Conservation (phyloP, 179 eudicot genomes). For the Sideroxylon spinosum region DNA sequence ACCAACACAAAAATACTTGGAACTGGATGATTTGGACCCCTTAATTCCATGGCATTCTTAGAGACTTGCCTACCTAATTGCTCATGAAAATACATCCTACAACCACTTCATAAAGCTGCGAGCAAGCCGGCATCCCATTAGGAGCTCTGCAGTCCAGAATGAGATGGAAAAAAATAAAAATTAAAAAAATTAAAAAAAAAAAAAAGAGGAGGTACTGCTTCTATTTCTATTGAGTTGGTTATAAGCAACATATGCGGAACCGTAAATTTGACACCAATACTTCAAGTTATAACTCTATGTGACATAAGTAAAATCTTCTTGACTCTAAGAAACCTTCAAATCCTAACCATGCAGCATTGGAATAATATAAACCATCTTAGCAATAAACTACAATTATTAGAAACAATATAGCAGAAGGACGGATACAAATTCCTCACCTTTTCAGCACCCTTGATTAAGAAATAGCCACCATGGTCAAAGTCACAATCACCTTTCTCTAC, state of each 20-base stretch:
- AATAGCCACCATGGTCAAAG: constrained; percentile 89
- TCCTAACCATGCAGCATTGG: neutral
- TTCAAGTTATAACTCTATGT: neutral
- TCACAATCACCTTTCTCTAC: constrained; percentile 71
- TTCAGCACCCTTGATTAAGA: constrained; percentile 90
- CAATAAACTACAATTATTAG: neutral
- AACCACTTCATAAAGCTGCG: neutral
- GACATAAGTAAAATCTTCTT: neutral
- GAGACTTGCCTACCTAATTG: constrained; percentile 1
- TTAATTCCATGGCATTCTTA: neutral
- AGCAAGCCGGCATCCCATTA: neutral
- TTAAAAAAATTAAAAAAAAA: no score
- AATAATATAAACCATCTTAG: neutral
- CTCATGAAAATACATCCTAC: neutral
- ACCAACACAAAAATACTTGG: neutral
- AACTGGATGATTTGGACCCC: neutral
- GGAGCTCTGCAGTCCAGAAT: neutral
- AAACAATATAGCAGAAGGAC: neutral
- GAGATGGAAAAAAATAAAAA: neutral
- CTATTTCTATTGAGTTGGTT: neutral
- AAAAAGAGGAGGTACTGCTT: neutral
- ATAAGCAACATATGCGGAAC: neutral
- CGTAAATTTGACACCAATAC: neutral
- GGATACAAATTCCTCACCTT: constrained; percentile 44
- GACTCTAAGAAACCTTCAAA: neutral